These are phyloP conservation scores for Isoetes taiwanensis DNA, from an alignment of 75 land plant genomes.

Conservation along the genomic window DNA sequence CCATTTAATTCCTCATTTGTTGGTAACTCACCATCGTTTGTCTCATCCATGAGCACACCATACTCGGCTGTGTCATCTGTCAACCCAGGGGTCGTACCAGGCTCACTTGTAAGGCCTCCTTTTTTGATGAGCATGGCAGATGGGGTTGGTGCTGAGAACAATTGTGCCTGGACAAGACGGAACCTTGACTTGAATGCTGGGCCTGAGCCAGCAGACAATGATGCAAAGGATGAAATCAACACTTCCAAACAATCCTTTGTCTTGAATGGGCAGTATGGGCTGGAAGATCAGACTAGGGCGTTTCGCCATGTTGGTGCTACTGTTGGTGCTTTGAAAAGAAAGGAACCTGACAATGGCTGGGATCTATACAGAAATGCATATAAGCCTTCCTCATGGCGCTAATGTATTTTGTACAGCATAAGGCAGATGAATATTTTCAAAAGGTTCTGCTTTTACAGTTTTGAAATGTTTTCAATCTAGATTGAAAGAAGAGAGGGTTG, in stretches of 20 bases:
- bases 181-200: conserved; percentile 84
- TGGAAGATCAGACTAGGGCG: too few relatives aligned
- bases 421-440: too few relatives aligned
- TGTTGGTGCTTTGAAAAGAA: conserved; percentile 40
- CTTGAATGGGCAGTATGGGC: too few relatives aligned
- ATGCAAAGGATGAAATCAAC: conserved; percentile 54
- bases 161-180: conserved; percentile 39
- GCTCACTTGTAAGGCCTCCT: conserved; percentile 45
- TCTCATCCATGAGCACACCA: conserved; percentile 28
- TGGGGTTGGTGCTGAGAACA: conserved; percentile 20
- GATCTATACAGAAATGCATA: conserved; percentile 22
- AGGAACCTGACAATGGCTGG: conserved; percentile 89
- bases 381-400: conserved; percentile 49
- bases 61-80: conserved; percentile 31
- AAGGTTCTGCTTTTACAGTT: too few relatives aligned
- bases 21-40: conserved; percentile 18
- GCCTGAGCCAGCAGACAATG: conserved; percentile 45
- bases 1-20: conserved; percentile 38
- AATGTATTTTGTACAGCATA: too few relatives aligned
- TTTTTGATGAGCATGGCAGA: conserved; percentile 42
- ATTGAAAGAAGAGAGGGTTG: too few relatives aligned
- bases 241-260: too few relatives aligned
- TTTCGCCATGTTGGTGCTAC: conserved; percentile 17
- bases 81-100: conserved; percentile 26
- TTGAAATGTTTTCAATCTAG: too few relatives aligned